These are phyloP conservation scores for Metschnikowia bowlesiae DNA, from an alignment of 805 yeast species.

Conservation along the genomic window DNA sequence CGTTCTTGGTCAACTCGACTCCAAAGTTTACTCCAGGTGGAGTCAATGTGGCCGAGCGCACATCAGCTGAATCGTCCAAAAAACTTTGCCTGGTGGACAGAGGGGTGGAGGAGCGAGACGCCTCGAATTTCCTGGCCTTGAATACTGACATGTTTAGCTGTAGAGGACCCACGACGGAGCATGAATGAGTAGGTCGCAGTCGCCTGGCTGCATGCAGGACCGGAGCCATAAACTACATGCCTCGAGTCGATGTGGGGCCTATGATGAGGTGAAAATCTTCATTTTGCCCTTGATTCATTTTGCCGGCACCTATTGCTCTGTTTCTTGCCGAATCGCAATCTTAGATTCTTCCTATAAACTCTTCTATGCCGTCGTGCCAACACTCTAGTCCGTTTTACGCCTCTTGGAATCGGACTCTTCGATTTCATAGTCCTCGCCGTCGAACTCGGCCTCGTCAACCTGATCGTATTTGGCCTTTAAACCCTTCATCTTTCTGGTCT, in stretches of 20 bases:
- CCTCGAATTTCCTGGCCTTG: conserved; percentile 4
- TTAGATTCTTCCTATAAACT: no score
- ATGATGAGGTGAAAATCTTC: no score
- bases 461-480: conserved; percentile 84
- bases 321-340: no score
- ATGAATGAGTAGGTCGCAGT: neutral
- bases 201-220: neutral
- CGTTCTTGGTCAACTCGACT: conserved; percentile 53
- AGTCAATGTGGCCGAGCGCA: neutral
- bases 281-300: no score
- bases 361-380: neutral
- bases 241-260: no score
- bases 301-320: no score
- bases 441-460: conserved; percentile 45
- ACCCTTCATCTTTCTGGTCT: conserved; percentile 98
- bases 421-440: conserved; percentile 49
- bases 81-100: neutral
- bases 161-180: neutral
- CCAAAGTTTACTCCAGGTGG: neutral
- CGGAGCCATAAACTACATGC: neutral
- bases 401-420: conserved; percentile 31
- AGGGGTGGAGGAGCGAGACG: conserved; percentile 1
- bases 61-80: neutral
- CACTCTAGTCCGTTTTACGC: conserved; percentile 23
- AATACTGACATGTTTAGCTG: conserved; percentile 1